Evolutionary conservation across 768 basidiomycete genomes (phyloP).

Genomic region (Lentinula sp.): DNA sequence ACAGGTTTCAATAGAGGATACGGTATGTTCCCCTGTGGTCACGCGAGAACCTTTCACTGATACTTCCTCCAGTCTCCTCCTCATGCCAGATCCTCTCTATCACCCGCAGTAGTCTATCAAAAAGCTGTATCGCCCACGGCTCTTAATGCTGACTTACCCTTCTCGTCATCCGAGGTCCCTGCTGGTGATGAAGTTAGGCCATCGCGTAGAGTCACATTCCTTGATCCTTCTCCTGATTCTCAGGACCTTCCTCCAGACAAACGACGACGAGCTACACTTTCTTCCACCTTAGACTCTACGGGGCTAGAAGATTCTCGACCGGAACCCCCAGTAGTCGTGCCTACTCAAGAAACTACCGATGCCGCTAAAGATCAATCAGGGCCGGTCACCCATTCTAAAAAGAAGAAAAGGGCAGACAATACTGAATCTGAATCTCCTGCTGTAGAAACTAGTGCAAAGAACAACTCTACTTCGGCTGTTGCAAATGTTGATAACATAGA

Average conservation of each 20-base stretch:
- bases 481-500: background rate
- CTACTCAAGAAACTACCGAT: background rate
- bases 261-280: background rate
- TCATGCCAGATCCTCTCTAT: background rate
- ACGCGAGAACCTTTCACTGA: background rate
- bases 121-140: background rate
- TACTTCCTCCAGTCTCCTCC: background rate
- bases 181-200: background rate
- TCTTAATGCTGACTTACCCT: background rate
- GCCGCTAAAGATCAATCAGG: background rate
- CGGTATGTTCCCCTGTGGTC: slow-evolving; percentile 14
- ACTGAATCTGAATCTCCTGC: background rate
- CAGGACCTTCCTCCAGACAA: slow-evolving; percentile 1
- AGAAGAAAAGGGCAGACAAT: slow-evolving; percentile 13
- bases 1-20: slow-evolving; percentile 20
- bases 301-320: background rate
- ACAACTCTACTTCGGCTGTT: background rate
- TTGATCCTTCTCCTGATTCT: background rate
- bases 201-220: background rate
- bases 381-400: background rate
- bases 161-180: background rate
- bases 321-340: background rate
- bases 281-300: background rate
- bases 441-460: background rate
- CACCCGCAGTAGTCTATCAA: background rate